These are phyloP conservation scores for Dittrichia graveolens DNA, from an alignment of 129 eudicot species.

Conservation along the genomic window DNA sequence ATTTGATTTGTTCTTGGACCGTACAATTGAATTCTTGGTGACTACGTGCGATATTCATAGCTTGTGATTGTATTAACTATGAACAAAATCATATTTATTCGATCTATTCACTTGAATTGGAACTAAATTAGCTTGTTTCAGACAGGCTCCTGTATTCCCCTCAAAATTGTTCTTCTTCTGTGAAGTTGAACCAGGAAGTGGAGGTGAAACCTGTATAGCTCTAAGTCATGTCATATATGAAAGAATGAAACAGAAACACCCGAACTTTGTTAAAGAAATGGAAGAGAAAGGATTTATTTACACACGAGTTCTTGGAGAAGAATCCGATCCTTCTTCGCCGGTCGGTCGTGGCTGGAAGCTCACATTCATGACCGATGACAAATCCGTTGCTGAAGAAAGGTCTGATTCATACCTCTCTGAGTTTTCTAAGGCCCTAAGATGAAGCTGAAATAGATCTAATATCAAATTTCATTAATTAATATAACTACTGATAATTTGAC, in stretches of 20 bases:
- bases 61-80: too few species aligned
- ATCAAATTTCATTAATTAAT: too few species aligned
- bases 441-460: too few species aligned
- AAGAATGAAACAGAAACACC: conserved; percentile 44
- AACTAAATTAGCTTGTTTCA: background rate
- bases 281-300: conserved; percentile 38
- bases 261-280: conserved; percentile 32
- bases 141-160: conserved; percentile 32
- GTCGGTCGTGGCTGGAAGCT: conserved; percentile 43
- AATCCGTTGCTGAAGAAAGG: conserved; percentile 37
- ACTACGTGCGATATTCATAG: too few species aligned
- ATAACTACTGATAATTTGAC: too few species aligned
- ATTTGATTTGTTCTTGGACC: background rate
- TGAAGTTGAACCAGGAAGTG: conserved; percentile 33
- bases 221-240: conserved; percentile 66
- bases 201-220: conserved; percentile 49
- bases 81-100: background rate
- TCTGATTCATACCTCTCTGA: background rate
- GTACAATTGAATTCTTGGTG: background rate
- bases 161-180: conserved; percentile 43
- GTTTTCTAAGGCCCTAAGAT: too few species aligned
- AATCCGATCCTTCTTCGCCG: conserved; percentile 34
- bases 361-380: conserved; percentile 35
- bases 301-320: conserved; percentile 30
- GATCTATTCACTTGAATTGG: background rate